Evolutionary conservation across 371 early-diverging fungal genomes (phyloP).

Genomic region (Circinella minor): DNA sequence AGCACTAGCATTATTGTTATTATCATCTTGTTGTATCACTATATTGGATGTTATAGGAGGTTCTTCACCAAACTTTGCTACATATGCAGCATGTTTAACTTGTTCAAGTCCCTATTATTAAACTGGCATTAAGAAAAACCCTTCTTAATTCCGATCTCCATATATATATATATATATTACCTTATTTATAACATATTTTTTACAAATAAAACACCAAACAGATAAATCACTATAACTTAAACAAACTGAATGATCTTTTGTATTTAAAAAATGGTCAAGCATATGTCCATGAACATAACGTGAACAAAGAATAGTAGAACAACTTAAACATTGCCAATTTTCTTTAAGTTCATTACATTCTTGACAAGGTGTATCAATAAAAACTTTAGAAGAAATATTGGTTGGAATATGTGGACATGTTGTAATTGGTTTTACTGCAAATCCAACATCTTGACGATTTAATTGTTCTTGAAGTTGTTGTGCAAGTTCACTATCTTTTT

Average conservation of each 20-base stretch:
- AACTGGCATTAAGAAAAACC: background rate
- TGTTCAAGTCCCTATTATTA: slow-evolving; percentile 19
- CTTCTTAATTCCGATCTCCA: background rate
- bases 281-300: slow-evolving; percentile 35
- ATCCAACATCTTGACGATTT: slow-evolving; percentile 12
- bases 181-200: slow-evolving; percentile 27
- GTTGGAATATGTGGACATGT: slow-evolving; percentile 32
- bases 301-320: slow-evolving; percentile 26
- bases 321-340: slow-evolving; percentile 39
- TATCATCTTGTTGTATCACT: background rate
- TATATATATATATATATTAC: slow-evolving; percentile 11
- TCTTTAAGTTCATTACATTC: slow-evolving; percentile 25
- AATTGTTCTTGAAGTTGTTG: slow-evolving; percentile 8
- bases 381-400: background rate
- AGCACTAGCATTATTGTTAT: background rate
- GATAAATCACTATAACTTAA: slow-evolving; percentile 37
- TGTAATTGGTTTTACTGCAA: slow-evolving; percentile 30
- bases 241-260: slow-evolving; percentile 26
- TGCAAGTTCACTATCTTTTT: background rate
- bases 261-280: slow-evolving; percentile 19
- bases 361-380: slow-evolving; percentile 13
- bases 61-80: slow-evolving; percentile 28
- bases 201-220: slow-evolving; percentile 35
- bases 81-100: slow-evolving; percentile 22
- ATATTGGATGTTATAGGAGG: slow-evolving; percentile 7